A percentile compares a stretch with the other conserved stretches of the same genome.
Conservation (phyloP, 768 basidiomycete genomes). For the Phanerodontia chrysosporium region DNA sequence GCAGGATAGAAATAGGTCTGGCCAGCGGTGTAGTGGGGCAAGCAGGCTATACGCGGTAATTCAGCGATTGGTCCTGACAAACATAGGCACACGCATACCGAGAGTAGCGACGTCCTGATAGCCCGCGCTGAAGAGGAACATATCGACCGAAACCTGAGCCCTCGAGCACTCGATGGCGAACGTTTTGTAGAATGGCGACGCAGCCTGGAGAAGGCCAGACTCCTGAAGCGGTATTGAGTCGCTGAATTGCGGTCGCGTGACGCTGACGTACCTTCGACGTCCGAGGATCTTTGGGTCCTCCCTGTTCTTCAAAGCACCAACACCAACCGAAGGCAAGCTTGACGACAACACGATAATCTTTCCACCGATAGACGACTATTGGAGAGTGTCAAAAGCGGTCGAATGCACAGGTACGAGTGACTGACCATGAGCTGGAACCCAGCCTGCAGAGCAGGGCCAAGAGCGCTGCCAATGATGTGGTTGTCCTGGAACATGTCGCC, state of each 20-base stretch:
- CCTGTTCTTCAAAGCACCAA: constrained; percentile 90
- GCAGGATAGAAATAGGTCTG: constrained; percentile 98
- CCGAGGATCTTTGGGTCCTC: constrained; percentile 97
- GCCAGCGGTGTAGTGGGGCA: constrained; percentile 96
- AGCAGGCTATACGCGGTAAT: constrained; percentile 51
- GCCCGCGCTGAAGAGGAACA: constrained; percentile 93
- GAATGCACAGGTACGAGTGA: neutral
- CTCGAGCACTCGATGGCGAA: constrained; percentile 98
- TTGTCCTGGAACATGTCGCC: constrained; percentile 99
- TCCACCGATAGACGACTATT: constrained; percentile 85
- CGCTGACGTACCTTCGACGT: constrained; percentile 69
- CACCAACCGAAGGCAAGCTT: constrained; percentile 81
- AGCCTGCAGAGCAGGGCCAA: constrained; percentile 92
- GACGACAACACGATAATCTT: constrained; percentile 89
- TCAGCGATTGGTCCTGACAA: no score
- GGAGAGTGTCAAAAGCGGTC: neutral
- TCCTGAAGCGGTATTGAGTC: constrained; percentile 47
- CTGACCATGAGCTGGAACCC: constrained; percentile 91
- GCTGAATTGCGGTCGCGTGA: neutral
- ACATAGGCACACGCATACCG: constrained; percentile 42
- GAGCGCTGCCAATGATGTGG: constrained; percentile 85
- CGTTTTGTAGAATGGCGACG: constrained; percentile 93
- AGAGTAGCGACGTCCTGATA: constrained; percentile 97
- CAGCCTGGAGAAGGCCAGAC: constrained; percentile 89
- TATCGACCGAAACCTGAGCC: constrained; percentile 95